These are phyloP conservation scores for Stellera chamaejasme DNA, from an alignment of 345 rosid genomes.

Conservation along the genomic window DNA sequence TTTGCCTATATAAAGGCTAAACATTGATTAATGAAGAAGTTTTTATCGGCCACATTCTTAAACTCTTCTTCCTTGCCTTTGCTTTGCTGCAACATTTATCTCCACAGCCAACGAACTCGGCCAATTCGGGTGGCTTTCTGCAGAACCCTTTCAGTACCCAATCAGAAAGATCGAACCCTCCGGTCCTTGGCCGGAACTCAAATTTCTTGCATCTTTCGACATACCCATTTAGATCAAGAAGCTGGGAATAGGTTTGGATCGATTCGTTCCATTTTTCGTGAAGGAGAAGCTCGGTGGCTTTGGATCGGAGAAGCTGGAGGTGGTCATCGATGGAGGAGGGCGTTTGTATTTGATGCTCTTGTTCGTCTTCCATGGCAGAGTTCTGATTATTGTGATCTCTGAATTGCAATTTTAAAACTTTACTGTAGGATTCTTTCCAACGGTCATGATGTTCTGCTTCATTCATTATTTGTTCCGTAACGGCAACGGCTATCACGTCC, in stretches of 20 bases:
- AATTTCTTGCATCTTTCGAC: constrained; percentile 73
- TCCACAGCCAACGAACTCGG: constrained; percentile 60
- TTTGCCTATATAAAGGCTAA: no score
- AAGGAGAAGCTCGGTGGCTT: constrained; percentile 70
- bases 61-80: no score
- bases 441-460: constrained; percentile 33
- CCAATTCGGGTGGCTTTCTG: constrained; percentile 56
- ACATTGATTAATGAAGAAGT: no score
- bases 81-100: no score
- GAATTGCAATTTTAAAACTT: constrained; percentile 14
- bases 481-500: constrained; percentile 24
- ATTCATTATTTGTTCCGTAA: constrained; percentile 16
- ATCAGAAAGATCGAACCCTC: constrained; percentile 71
- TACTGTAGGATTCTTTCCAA: constrained; percentile 19
- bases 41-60: no score
- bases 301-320: constrained; percentile 60
- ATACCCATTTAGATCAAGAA: constrained; percentile 47
- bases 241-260: constrained; percentile 43
- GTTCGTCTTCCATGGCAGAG: constrained; percentile 22
- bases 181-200: constrained; percentile 49
- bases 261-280: constrained; percentile 79
- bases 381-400: constrained; percentile 9
- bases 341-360: constrained; percentile 14
- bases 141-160: constrained; percentile 66
- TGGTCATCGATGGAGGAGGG: constrained; percentile 20